A percentile compares a stretch with the other conserved stretches of the same genome.
phyloP scores from a whole-genome alignment of 176 grass and related monocot genomes.

The Bromus sterilis region DNA sequence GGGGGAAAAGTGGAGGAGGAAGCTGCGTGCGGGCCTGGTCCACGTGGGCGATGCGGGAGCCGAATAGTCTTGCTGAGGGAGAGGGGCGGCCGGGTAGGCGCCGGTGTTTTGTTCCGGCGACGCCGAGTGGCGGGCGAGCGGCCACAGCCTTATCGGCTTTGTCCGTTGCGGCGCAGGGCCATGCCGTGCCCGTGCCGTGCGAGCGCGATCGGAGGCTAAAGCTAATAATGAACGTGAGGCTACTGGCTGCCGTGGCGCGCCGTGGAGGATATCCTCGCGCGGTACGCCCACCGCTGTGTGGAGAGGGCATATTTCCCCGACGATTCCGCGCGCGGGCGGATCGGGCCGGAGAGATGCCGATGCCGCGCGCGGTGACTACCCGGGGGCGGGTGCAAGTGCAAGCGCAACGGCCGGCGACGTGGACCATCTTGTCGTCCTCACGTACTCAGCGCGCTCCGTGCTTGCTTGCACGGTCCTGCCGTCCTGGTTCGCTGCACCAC shows the following conservation, averaged over 20 bases:
- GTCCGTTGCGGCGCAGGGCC: neutral
- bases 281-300: neutral
- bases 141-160: neutral
- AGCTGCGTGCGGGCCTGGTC: neutral
- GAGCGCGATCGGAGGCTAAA: neutral
- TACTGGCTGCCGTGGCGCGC: neutral
- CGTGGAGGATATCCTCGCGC: slow-evolving; percentile 3
- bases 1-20: slow-evolving; percentile 12
- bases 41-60: neutral
- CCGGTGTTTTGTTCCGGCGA: neutral
- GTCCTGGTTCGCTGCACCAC: neutral
- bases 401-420: neutral
- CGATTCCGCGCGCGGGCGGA: neutral
- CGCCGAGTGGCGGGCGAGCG: neutral
- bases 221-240: neutral
- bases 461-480: neutral
- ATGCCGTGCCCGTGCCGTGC: neutral
- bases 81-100: neutral
- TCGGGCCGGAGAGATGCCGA: neutral
- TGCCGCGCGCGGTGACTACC: neutral
- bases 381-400: neutral
- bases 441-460: neutral
- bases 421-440: slow-evolving; percentile 3
- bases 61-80: neutral
- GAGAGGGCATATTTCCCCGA: neutral